Base-by-base conservation (phyloP, 1,284 basidiomycete species). In the Ceratobasidium sp. region DNA sequence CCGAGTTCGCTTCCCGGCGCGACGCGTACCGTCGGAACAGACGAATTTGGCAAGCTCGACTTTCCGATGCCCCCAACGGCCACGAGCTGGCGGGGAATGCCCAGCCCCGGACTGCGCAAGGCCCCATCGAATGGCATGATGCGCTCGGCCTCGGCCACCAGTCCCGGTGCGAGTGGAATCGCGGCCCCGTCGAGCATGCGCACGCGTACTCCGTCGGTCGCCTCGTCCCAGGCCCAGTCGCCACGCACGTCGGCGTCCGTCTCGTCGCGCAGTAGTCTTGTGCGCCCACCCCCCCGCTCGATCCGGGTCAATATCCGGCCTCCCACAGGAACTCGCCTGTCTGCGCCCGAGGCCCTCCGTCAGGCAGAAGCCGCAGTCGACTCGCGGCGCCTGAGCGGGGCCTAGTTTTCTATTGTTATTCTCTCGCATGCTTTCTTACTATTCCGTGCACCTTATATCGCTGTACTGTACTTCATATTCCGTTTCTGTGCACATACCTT, bases 41-140 rank as follows among this genome's bases (percentile, higher is more conserved):
- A 64, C 47, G 60, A 64, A 34, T 62, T 62, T 35, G 60, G 60
- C 60, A 64, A 64, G 47, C 60, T 64, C 47, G 60, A 64, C 35
- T 64, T 64, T 34, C 60, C 60, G 4, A 47, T 64, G 20, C 60
- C 60, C 3, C 60, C 60, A 2, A 64, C 60, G 1, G 60, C 60
- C 6, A 64, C 60, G 2, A 64, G 47, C 49, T 47, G 60, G 60
- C 60, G 60, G 32, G n/a, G n/a, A 27, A 45, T 25, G 34, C 60
- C 60, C 3, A 64, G 60, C 22, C 60, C 60, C 1, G 60, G 13
- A 2, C 25, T 64, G 60, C 10, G 34, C 15, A 45, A 47, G 3
- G 3, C 34, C 12, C 60, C 60, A 15, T 64, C 60, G 27, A 62
- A 38, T 29, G 29, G 43, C 20, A 35, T 64, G 47, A 15, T 64